Conservation (phyloP, 2,329 filamentous ascomycete species). For the Talaromyces albobiverticillius region DNA sequence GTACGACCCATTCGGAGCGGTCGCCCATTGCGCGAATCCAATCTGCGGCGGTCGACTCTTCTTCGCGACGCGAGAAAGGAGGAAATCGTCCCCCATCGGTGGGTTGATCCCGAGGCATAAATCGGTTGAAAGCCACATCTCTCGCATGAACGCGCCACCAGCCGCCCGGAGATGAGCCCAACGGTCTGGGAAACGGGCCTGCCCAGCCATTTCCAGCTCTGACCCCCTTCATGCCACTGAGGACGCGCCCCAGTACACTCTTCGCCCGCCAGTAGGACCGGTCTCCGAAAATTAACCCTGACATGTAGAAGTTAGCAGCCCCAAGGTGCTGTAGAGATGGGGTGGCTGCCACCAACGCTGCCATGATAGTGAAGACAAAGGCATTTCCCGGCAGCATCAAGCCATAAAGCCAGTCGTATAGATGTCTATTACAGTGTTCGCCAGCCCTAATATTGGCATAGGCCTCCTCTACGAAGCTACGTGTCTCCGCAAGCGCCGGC, state of each 20-base stretch:
- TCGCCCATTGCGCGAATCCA: too few species aligned
- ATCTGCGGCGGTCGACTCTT: too few species aligned
- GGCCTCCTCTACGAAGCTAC: slow-evolving; percentile 18
- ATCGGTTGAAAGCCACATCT: slow-evolving; percentile 8
- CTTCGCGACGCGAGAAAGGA: too few species aligned
- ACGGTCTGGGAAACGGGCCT: slow-evolving; percentile 15
- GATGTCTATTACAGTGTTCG: not conserved
- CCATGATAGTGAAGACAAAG: slow-evolving; percentile 17
- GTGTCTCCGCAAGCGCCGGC: slow-evolving; percentile 21
- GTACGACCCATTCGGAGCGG: too few species aligned
- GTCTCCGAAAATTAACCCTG: slow-evolving; percentile 16
- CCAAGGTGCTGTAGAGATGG: slow-evolving; percentile 10
- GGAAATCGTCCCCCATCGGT: too few species aligned
- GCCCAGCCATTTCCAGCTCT: slow-evolving; percentile 20
- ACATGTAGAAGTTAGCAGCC: slow-evolving; percentile 11
- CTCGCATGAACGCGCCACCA: not conserved
- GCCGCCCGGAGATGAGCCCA: not conserved
- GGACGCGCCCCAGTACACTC: slow-evolving; percentile 20
- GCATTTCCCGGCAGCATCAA: slow-evolving; percentile 16
- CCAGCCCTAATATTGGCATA: slow-evolving; percentile 13
- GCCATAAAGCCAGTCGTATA: slow-evolving; percentile 19
- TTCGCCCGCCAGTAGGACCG: slow-evolving; percentile 19
- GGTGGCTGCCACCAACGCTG: slow-evolving; percentile 11
- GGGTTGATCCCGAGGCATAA: not conserved
- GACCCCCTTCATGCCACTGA: slow-evolving; percentile 14